These are phyloP conservation scores for Eucalyptus cloeziana DNA, from an alignment of 345 rosid species.

Conservation along the genomic window DNA sequence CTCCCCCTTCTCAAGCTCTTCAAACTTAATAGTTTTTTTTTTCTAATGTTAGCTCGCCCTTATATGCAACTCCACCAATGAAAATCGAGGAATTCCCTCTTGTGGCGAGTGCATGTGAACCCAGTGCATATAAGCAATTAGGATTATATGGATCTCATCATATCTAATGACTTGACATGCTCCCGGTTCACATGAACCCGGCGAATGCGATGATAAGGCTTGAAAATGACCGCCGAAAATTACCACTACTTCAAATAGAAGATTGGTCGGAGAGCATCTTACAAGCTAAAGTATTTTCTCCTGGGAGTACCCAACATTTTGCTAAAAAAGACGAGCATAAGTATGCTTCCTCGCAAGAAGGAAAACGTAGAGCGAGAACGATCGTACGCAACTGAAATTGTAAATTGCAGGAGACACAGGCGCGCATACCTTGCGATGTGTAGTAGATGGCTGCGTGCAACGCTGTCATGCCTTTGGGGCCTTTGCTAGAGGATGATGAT, in stretches of 20 bases:
- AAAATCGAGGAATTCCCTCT: rapidly evolving
- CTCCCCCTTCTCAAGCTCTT: neutral
- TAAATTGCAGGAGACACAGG: neutral
- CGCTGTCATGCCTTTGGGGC: conserved; percentile 3
- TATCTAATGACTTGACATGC: rapidly evolving
- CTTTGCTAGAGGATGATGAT: neutral
- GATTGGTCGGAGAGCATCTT: too few species aligned
- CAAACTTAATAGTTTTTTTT: neutral
- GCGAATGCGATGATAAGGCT: too few species aligned
- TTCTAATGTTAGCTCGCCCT: neutral
- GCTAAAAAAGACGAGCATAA: too few species aligned
- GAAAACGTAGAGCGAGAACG: neutral
- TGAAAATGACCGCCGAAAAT: too few species aligned
- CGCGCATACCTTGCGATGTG: neutral
- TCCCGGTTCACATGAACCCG: rapidly evolving
- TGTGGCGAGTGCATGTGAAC: too few species aligned
- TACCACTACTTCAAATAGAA: too few species aligned
- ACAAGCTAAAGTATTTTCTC: too few species aligned
- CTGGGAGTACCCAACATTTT: too few species aligned
- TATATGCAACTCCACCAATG: neutral
- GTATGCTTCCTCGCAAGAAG: neutral
- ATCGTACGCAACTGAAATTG: neutral
- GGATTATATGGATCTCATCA: too few species aligned
- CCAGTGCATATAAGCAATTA: rapidly evolving
- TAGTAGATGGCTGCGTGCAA: conserved; percentile 3